Evolutionary conservation across 2,329 filamentous ascomycete species (phyloP).

Genomic region (Botryotinia narcissicola): DNA sequence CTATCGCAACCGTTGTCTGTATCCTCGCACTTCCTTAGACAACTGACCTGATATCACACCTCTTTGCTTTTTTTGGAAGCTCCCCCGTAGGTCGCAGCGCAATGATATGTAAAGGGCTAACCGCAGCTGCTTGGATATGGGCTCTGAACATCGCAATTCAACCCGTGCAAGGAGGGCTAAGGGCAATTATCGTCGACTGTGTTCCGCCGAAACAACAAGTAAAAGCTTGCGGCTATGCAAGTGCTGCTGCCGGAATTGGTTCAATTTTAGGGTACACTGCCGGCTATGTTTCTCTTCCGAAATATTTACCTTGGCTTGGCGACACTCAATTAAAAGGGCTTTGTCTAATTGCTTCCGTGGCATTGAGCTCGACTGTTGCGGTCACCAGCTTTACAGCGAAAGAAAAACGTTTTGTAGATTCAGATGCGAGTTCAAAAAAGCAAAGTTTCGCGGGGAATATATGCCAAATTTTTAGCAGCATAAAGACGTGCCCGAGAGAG

Average conservation of each 20-base stretch:
- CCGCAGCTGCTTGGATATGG: slow-evolving; percentile 33
- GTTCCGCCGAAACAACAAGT: slow-evolving; percentile 37
- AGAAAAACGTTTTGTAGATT: slow-evolving; percentile 20
- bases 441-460: slow-evolving; percentile 1
- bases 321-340: slow-evolving; percentile 33
- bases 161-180: slow-evolving; percentile 38
- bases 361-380: slow-evolving; percentile 21
- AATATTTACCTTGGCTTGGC: slow-evolving; percentile 23
- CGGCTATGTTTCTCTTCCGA: slow-evolving; percentile 29
- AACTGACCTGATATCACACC: slow-evolving; percentile 40
- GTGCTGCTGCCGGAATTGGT: slow-evolving; percentile 34
- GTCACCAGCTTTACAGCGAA: slow-evolving; percentile 20
- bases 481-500: slow-evolving; percentile 16
- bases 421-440: not conserved
- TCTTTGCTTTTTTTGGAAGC: not conserved
- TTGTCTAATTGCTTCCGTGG: slow-evolving; percentile 27
- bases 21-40: slow-evolving; percentile 51
- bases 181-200: slow-evolving; percentile 39
- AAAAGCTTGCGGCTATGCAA: slow-evolving; percentile 37
- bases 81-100: not conserved
- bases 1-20: slow-evolving; percentile 48
- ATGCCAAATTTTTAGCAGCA: slow-evolving; percentile 10
- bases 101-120: not conserved
- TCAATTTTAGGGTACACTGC: slow-evolving; percentile 38
- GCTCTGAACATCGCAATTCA: slow-evolving; percentile 39